phyloP scores from a whole-genome alignment of 768 basidiomycete genomes.

The Sarcodon sp. region DNA sequence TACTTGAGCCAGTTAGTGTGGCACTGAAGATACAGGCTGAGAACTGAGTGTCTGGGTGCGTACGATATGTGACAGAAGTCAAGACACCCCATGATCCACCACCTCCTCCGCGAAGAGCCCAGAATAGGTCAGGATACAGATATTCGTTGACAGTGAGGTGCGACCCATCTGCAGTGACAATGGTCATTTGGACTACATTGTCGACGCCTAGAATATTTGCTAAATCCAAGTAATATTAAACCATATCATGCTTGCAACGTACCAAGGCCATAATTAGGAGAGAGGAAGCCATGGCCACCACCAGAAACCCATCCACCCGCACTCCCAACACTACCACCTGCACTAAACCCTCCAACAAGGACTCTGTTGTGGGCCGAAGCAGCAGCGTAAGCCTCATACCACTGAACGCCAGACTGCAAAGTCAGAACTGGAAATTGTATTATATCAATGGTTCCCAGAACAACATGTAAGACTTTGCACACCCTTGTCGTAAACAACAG shows the following conservation, averaged over 20 bases:
- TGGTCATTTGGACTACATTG: conserved; percentile 29
- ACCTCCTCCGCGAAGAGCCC: conserved; percentile 34
- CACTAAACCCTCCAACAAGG: conserved; percentile 31
- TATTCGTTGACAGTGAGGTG: conserved; percentile 25
- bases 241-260: background rate
- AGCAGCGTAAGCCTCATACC: conserved; percentile 27
- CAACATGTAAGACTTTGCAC: background rate
- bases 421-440: conserved; percentile 10
- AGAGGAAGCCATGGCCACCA: conserved; percentile 30
- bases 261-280: conserved; percentile 31
- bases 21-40: conserved; percentile 6
- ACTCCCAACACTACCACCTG: conserved; percentile 28
- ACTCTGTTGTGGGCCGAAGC: conserved; percentile 23
- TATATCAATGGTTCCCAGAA: conserved; percentile 11
- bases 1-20: conserved; percentile 6
- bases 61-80: conserved; percentile 31
- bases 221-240: too few species aligned
- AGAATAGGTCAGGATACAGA: conserved; percentile 13
- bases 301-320: conserved; percentile 37
- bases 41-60: conserved; percentile 24
- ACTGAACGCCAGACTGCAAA: conserved; percentile 31
- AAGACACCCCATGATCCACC: conserved; percentile 34
- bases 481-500: conserved; percentile 12
- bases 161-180: conserved; percentile 29
- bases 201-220: conserved; percentile 24